Conservation (phyloP, 2,329 filamentous ascomycete species). For the Aureobasidium sp. region DNA sequence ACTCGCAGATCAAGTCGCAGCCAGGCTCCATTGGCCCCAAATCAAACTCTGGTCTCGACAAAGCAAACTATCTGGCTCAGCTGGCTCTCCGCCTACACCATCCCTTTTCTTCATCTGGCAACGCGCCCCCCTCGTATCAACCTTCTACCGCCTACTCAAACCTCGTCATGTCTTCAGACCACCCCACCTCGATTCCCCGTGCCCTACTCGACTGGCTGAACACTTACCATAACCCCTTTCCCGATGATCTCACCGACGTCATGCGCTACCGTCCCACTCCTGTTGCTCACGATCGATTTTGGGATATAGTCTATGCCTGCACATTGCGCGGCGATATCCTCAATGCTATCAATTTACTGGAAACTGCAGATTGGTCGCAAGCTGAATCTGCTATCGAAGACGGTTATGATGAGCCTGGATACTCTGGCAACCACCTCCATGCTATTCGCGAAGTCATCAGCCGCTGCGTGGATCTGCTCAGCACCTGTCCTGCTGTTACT, state of each 20-base stretch:
- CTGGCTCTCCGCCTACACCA: conserved; percentile 76
- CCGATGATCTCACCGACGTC: conserved; percentile 60
- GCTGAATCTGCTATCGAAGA: conserved; percentile 56
- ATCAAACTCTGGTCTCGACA: conserved; percentile 57
- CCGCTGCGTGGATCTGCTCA: conserved; percentile 61
- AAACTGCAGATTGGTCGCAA: conserved; percentile 69
- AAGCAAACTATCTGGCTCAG: conserved; percentile 71
- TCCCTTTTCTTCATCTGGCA: conserved; percentile 40
- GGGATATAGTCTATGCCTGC: conserved; percentile 72
- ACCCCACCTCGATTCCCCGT: conserved; percentile 56
- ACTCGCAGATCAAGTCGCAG: conserved; percentile 23
- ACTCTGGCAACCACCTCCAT: conserved; percentile 66
- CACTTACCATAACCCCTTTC: conserved; percentile 64
- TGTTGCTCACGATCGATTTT: conserved; percentile 70
- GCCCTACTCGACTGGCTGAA: conserved; percentile 79
- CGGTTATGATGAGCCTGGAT: conserved; percentile 57
- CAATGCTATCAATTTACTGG: conserved; percentile 61
- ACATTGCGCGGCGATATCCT: conserved; percentile 68
- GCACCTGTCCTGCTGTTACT: conserved; percentile 62
- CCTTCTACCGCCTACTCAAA: conserved; percentile 9
- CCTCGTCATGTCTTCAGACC: conserved; percentile 16
- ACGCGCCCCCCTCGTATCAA: conserved; percentile 24
- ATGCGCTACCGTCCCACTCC: conserved; percentile 61
- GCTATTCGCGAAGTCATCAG: conserved; percentile 68
- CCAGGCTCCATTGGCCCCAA: conserved; percentile 29